These are phyloP conservation scores for Mitragyna speciosa DNA, from an alignment of 257 asterid species.

Conservation along the genomic window DNA sequence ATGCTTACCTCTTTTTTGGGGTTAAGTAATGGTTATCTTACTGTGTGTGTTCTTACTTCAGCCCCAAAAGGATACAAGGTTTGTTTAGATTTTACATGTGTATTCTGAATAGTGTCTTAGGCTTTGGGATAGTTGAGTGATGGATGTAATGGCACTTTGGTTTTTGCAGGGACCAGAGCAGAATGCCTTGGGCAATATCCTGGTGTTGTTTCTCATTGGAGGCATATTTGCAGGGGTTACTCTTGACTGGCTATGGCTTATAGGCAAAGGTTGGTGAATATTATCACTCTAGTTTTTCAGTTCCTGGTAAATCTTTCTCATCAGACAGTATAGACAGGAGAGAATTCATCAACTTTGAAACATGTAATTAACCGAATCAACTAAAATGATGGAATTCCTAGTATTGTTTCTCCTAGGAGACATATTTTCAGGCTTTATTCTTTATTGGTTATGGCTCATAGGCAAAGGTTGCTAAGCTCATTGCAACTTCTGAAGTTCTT, in stretches of 20 bases:
- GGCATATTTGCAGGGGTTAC: constrained; percentile 46
- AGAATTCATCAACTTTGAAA: neutral
- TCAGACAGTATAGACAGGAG: neutral
- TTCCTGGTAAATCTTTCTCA: neutral
- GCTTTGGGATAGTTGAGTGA: neutral
- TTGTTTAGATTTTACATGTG: neutral
- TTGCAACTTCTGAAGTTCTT: too few species aligned
- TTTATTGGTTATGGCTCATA: too few species aligned
- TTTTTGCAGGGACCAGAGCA: constrained; percentile 43
- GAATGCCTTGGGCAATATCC: constrained; percentile 40
- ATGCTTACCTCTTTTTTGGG: constrained; percentile 40
- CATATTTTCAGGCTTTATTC: too few species aligned
- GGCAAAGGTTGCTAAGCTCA: too few species aligned
- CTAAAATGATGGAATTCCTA: neutral
- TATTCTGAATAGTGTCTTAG: neutral
- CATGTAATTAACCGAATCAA: neutral
- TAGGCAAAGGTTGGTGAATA: constrained; percentile 48
- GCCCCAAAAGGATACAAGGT: constrained; percentile 56
- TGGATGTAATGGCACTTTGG: neutral
- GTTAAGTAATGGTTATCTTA: constrained; percentile 40
- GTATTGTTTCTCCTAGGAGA: neutral
- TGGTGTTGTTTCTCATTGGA: constrained; percentile 39
- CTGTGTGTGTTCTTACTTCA: constrained; percentile 45
- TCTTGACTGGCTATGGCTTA: constrained; percentile 49
- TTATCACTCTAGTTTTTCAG: neutral